Percentiles rank a stretch among this genome's conserved stretches.
Evolutionary conservation across 805 yeast species (phyloP).

Genomic region (Nakazawaea ishiwadae): DNA sequence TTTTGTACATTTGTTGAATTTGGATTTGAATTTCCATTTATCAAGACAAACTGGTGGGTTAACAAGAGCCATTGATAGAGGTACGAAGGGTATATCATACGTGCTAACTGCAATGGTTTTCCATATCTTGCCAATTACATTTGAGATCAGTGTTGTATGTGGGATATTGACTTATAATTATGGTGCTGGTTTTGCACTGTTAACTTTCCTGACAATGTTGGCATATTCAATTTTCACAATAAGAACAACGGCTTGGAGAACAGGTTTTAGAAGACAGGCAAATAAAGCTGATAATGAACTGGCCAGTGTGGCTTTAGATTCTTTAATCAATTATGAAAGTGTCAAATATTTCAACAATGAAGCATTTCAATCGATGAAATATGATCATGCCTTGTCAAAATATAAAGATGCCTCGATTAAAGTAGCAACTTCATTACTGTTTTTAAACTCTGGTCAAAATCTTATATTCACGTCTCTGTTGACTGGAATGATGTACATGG

Average conservation of each 20-base stretch:
- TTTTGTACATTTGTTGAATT: constrained; percentile 72
- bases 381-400: constrained; percentile 64
- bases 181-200: constrained; percentile 84
- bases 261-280: constrained; percentile 83
- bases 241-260: constrained; percentile 93
- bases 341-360: constrained; percentile 96
- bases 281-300: constrained; percentile 93
- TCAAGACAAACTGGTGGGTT: constrained; percentile 93
- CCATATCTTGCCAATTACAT: constrained; percentile 88
- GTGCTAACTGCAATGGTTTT: constrained; percentile 96
- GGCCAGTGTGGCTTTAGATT: constrained; percentile 92
- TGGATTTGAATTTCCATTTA: constrained; percentile 88
- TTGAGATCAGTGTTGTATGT: constrained; percentile 90
- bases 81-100: constrained; percentile 94
- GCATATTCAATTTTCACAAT: constrained; percentile 85
- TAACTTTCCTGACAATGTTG: constrained; percentile 84
- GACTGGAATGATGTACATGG: constrained; percentile 98
- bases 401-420: constrained; percentile 76
- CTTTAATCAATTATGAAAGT: constrained; percentile 89
- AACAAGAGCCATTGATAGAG: constrained; percentile 94
- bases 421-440: constrained; percentile 82
- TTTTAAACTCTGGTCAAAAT: constrained; percentile 74
- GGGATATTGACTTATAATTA: constrained; percentile 92
- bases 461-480: constrained; percentile 81
- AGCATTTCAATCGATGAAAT: constrained; percentile 68